These are phyloP conservation scores for Mycothermus thermophilus DNA, from an alignment of 495 filamentous ascomycete species.

Conservation along the genomic window DNA sequence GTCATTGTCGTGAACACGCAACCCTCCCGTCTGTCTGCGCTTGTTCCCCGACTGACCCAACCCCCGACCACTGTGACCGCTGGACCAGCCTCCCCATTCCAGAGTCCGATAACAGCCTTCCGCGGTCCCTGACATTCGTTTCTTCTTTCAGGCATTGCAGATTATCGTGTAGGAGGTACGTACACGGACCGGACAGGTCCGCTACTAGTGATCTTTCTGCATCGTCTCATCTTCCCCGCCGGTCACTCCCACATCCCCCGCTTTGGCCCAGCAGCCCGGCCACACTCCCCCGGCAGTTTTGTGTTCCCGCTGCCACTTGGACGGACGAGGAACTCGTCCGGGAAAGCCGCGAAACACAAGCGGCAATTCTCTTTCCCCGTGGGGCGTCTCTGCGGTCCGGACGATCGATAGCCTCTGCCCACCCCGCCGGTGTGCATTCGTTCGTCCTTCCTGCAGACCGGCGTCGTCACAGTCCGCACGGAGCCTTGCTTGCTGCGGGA, in stretches of 20 bases:
- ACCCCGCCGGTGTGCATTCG: too few species aligned
- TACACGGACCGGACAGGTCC: too few species aligned
- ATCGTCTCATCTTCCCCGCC: neutral
- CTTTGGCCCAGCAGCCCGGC: slow-evolving; percentile 1
- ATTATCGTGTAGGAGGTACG: too few species aligned
- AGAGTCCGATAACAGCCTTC: too few species aligned
- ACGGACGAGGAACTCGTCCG: too few species aligned
- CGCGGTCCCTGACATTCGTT: too few species aligned
- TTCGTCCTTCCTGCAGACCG: slow-evolving; percentile 6
- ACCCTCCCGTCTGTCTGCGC: slow-evolving; percentile 6
- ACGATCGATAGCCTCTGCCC: slow-evolving; percentile 4
- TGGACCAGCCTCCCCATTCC: too few species aligned
- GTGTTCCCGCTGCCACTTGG: slow-evolving; percentile 2
- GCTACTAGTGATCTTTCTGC: neutral
- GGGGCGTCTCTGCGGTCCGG: slow-evolving; percentile 1
- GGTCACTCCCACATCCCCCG: neutral
- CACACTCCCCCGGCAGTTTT: neutral
- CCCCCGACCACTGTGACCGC: too few species aligned
- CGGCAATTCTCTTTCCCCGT: slow-evolving; percentile 9
- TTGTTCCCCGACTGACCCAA: too few species aligned
- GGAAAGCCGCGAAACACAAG: slow-evolving; percentile 8
- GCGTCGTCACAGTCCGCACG: slow-evolving; percentile 1
- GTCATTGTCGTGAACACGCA: slow-evolving; percentile 18
- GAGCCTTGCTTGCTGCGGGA: slow-evolving; percentile 1
- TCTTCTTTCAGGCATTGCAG: too few species aligned